Conservation (phyloP, 805 yeast species). For the Candida methanosorbosa region DNA sequence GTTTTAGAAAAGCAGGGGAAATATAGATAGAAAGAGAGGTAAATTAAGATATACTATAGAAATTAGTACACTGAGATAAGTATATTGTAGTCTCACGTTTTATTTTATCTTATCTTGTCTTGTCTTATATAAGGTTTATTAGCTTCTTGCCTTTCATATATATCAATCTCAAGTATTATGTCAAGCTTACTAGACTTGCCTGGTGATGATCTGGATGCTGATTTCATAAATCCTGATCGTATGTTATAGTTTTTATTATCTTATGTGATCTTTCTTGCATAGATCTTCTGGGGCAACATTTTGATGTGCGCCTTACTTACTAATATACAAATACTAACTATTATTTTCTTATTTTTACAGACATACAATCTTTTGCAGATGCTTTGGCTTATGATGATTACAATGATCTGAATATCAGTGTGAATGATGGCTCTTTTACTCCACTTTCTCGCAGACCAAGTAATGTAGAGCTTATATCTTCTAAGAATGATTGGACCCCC, state of each 20-base stretch:
- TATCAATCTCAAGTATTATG: background rate
- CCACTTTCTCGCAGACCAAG: conserved; percentile 4
- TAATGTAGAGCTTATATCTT: conserved; percentile 26
- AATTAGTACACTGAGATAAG: too few species aligned
- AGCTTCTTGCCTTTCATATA: too few species aligned
- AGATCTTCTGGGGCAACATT: background rate
- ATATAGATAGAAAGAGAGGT: too few species aligned
- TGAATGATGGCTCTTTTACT: background rate
- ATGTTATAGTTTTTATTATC: too few species aligned
- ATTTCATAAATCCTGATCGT: conserved; percentile 14
- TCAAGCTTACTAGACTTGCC: background rate
- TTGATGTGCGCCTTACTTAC: too few species aligned
- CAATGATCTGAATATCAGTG: background rate
- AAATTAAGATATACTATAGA: too few species aligned
- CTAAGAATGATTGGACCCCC: conserved; percentile 41
- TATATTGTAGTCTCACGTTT: too few species aligned
- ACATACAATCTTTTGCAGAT: conserved; percentile 27
- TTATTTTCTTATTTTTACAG: conserved; percentile 6
- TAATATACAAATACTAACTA: conserved; percentile 1
- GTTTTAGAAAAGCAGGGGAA: too few species aligned
- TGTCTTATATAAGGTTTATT: too few species aligned
- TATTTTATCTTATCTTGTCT: too few species aligned
- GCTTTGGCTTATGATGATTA: conserved; percentile 28
- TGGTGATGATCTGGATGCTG: conserved; percentile 13
- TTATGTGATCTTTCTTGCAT: background rate